Percentiles rank a stretch among this genome's conserved stretches.
phyloP scores from a whole-genome alignment of 208 protist genomes.

The Leptomonas pyrrhocoris region DNA sequence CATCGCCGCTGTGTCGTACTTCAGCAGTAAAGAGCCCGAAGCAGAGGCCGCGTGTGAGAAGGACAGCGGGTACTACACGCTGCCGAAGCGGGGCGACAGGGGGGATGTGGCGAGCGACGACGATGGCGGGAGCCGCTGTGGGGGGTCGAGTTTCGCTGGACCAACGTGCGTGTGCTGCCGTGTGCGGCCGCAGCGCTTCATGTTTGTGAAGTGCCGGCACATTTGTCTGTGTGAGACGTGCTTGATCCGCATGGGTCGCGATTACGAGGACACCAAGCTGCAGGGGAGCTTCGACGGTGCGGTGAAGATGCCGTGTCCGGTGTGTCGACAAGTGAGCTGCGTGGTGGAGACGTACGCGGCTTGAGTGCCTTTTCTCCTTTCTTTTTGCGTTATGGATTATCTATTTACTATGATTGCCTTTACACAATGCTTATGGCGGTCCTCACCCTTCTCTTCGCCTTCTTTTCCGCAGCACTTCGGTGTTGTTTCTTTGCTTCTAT shows the following conservation, averaged over 20 bases:
- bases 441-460: too few species aligned
- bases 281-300: neutral
- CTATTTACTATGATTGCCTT: constrained; percentile 3
- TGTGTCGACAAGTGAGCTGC: constrained; percentile 27
- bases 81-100: too few species aligned
- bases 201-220: constrained; percentile 34
- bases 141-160: neutral
- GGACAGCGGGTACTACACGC: constrained; percentile 17
- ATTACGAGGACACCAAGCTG: neutral
- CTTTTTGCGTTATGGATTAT: neutral
- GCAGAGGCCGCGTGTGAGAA: too few species aligned
- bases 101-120: neutral
- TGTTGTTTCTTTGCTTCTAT: too few species aligned
- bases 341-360: constrained; percentile 17
- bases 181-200: constrained; percentile 8
- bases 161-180: constrained; percentile 25
- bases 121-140: too few species aligned
- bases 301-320: constrained; percentile 24
- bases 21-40: too few species aligned
- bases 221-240: constrained; percentile 38
- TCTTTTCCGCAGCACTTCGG: too few species aligned
- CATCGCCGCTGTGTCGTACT: too few species aligned
- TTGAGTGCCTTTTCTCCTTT: neutral
- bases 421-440: too few species aligned
- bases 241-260: constrained; percentile 9